Conservation (phyloP, 2,329 filamentous ascomycete genomes). For the Aspergillus sp. region DNA sequence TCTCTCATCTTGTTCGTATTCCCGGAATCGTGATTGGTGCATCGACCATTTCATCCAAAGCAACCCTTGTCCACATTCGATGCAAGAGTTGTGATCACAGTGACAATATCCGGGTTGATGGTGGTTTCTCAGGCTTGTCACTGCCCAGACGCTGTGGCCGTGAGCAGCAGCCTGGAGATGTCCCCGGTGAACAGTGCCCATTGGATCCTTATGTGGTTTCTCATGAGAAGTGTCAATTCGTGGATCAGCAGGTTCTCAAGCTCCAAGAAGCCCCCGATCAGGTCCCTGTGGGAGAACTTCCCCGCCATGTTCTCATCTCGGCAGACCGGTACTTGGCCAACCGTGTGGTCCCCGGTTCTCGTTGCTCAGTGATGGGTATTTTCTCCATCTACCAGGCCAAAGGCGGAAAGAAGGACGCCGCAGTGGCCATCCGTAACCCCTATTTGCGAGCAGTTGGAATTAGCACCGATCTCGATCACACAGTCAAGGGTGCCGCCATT, state of each 20-base stretch:
- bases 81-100: constrained; percentile 80
- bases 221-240: constrained; percentile 89
- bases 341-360: constrained; percentile 86
- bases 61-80: constrained; percentile 77
- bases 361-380: constrained; percentile 93
- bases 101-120: constrained; percentile 66
- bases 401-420: constrained; percentile 73
- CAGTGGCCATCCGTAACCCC: constrained; percentile 91
- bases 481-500: constrained; percentile 73
- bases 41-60: constrained; percentile 94
- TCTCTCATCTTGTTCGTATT: constrained; percentile 91
- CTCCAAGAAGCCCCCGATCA: constrained; percentile 96
- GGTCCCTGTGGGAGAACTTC: constrained; percentile 92
- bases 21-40: constrained; percentile 97
- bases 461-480: constrained; percentile 83
- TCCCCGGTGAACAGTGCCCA: constrained; percentile 71
- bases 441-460: constrained; percentile 92
- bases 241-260: constrained; percentile 97
- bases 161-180: constrained; percentile 55
- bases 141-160: constrained; percentile 76
- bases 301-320: constrained; percentile 88
- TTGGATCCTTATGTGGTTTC: constrained; percentile 94
- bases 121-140: constrained; percentile 82
- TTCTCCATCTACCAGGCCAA: constrained; percentile 98
- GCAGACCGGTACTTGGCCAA: constrained; percentile 97